Evolutionary conservation across 1,284 basidiomycete genomes (phyloP).

Genomic region (Rhodotorula sp.): DNA sequence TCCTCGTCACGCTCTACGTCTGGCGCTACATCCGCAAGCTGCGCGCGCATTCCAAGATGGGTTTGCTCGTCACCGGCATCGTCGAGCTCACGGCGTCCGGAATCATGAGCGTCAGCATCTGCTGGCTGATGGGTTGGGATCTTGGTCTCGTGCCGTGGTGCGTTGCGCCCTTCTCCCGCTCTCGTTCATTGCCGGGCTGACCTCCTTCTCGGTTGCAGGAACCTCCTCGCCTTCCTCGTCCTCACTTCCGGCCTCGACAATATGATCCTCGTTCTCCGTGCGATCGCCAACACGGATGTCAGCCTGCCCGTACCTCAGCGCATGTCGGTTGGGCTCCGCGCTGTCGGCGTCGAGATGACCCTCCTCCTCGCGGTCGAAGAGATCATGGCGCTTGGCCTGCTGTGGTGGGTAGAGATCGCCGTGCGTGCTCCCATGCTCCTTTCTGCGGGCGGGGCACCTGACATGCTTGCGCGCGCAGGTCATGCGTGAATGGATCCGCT

Average conservation of each 20-base stretch:
- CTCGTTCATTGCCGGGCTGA: conserved; percentile 10
- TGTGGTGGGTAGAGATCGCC: conserved; percentile 60
- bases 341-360: conserved; percentile 86
- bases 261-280: conserved; percentile 87
- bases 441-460: too few relatives aligned
- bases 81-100: conserved; percentile 90
- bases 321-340: conserved; percentile 82
- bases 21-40: conserved; percentile 60
- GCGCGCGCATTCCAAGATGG: conserved; percentile 85
- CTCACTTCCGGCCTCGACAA: conserved; percentile 96
- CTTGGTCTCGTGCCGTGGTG: conserved; percentile 86
- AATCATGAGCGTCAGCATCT: conserved; percentile 87
- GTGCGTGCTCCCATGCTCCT: conserved; percentile 57
- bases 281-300: conserved; percentile 85
- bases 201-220: conserved; percentile 44
- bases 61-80: conserved; percentile 88
- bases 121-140: conserved; percentile 78
- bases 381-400: conserved; percentile 74
- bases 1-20: conserved; percentile 75
- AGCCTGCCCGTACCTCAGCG: conserved; percentile 87
- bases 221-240: conserved; percentile 86
- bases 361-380: conserved; percentile 82
- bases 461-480: conserved; percentile 55
- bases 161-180: conserved; percentile 38
- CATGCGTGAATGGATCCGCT: conserved; percentile 88